Percentiles rank a stretch among this genome's conserved stretches.
Evolutionary conservation across 2,329 filamentous ascomycete genomes (phyloP).

Genomic region (Penicillium brevicompactum): DNA sequence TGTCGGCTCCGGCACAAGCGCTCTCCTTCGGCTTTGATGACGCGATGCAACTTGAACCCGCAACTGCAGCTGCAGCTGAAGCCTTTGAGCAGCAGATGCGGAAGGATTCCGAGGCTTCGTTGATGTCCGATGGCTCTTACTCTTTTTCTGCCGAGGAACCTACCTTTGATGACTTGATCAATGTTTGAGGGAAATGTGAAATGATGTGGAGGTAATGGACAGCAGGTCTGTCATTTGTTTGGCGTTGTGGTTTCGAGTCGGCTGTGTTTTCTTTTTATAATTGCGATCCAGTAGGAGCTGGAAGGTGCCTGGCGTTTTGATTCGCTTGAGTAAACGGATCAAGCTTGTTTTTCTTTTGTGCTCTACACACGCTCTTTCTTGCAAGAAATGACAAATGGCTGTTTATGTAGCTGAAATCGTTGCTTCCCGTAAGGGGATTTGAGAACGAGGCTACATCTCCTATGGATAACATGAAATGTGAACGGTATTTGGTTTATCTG

Average conservation of each 20-base stretch:
- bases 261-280: background rate
- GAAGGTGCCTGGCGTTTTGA: conserved; percentile 19
- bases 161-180: conserved; percentile 36
- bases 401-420: background rate
- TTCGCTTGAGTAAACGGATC: conserved; percentile 1
- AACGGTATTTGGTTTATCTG: background rate
- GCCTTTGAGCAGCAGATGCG: conserved; percentile 33
- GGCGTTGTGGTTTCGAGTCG: conserved; percentile 4
- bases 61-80: conserved; percentile 15
- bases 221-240: conserved; percentile 6
- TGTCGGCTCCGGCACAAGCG: background rate
- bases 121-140: conserved; percentile 32
- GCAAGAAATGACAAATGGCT: background rate
- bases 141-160: conserved; percentile 33
- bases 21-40: conserved; percentile 40
- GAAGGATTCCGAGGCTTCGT: conserved; percentile 31
- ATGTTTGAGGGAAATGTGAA: conserved; percentile 15
- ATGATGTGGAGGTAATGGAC: conserved; percentile 2
- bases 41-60: conserved; percentile 29
- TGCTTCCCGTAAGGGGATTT: background rate
- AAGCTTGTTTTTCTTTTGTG: background rate
- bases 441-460: background rate
- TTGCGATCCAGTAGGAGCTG: conserved; percentile 17
- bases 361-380: background rate
- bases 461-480: background rate